phyloP scores from a whole-genome alignment of 139 green algal species.

The Volvox reticuliferus region DNA sequence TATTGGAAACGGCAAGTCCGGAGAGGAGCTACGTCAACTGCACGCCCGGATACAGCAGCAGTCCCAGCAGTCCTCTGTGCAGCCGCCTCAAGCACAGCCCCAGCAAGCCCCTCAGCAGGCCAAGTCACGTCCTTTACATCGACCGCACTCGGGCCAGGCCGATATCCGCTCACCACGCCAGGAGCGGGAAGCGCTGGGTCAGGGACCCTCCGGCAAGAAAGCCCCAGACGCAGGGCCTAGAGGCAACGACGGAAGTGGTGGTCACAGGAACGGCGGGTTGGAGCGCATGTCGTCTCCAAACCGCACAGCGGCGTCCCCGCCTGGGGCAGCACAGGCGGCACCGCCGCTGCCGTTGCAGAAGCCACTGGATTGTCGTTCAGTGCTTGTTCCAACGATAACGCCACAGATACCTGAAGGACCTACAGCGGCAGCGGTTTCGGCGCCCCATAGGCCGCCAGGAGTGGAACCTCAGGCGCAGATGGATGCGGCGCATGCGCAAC shows the following conservation, averaged over 20 bases:
- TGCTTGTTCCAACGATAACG: too few species aligned
- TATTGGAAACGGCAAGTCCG: slow-evolving; percentile 26
- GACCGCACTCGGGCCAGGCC: background rate
- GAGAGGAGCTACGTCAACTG: slow-evolving; percentile 23
- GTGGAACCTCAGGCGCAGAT: background rate
- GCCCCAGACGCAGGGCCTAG: too few species aligned
- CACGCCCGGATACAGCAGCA: slow-evolving; percentile 7
- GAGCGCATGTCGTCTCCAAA: background rate
- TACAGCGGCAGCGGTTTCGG: background rate
- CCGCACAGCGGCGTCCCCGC: background rate
- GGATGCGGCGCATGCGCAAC: background rate
- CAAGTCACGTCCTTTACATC: background rate
- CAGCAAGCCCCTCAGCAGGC: background rate
- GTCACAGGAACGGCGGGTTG: background rate
- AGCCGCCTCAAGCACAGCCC: background rate
- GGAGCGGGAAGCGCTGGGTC: background rate
- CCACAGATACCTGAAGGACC: too few species aligned
- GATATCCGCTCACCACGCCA: background rate
- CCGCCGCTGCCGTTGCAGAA: background rate
- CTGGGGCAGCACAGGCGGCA: background rate
- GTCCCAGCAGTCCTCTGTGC: background rate
- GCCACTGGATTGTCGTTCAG: too few species aligned
- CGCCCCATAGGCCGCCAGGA: background rate
- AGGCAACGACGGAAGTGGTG: too few species aligned
- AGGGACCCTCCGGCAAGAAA: too few species aligned